Percentiles rank a stretch among this genome's conserved stretches.
These are phyloP conservation scores for Malassezia sympodialis DNA, from an alignment of 1,284 basidiomycete genomes.

Conservation along the genomic window DNA sequence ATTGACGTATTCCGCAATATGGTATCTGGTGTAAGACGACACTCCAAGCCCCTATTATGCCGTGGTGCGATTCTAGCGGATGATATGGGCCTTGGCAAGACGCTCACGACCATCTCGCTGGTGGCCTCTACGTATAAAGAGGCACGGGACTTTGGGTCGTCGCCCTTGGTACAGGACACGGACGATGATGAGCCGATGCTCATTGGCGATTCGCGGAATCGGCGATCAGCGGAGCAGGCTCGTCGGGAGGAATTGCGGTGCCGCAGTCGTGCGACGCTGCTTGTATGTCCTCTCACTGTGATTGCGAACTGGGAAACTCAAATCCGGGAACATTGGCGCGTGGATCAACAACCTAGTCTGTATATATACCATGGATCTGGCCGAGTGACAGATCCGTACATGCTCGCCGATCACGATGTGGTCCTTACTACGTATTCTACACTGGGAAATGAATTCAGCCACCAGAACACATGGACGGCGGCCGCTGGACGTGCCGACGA, in stretches of 20 bases:
- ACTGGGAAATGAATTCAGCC: conserved; percentile 85
- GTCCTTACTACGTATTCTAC: conserved; percentile 97
- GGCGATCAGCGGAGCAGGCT: conserved; percentile 20
- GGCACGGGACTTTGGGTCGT: conserved; percentile 60
- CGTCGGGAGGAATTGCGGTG: conserved; percentile 33
- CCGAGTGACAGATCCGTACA: conserved; percentile 70
- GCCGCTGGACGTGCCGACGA: conserved; percentile 17
- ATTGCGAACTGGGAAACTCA: conserved; percentile 99
- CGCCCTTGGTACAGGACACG: neutral
- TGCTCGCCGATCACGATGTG: conserved; percentile 84
- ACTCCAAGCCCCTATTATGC: conserved; percentile 58
- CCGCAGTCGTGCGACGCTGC: conserved; percentile 77
- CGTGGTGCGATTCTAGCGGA: conserved; percentile 73
- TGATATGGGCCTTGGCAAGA: conserved; percentile 88
- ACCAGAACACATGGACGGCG: conserved; percentile 55
- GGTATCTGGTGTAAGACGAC: conserved; percentile 69
- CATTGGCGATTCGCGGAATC: conserved; percentile 13
- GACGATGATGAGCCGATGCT: conserved; percentile 15
- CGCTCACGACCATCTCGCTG: conserved; percentile 79
- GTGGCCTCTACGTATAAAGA: conserved; percentile 72
- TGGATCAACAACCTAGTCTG: conserved; percentile 52
- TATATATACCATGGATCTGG: conserved; percentile 93
- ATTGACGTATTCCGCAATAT: conserved; percentile 53
- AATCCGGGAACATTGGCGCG: conserved; percentile 67
- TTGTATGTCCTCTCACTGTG: conserved; percentile 90